Base-by-base conservation (phyloP, 176 grass and related monocot genomes). In the Musa acuminata region DNA sequence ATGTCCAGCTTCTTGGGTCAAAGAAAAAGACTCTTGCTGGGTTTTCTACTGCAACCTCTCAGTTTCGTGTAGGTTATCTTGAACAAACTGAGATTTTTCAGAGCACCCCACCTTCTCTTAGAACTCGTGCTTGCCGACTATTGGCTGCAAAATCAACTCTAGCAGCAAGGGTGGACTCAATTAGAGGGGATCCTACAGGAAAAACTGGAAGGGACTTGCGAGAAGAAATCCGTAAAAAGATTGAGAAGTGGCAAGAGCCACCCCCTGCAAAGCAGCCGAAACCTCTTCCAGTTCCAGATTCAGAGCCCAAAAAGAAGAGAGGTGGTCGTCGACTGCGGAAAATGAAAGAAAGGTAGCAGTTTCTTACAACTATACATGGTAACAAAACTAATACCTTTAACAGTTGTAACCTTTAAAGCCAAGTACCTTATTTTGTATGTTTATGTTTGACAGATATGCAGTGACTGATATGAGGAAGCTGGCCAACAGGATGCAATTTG, bases 41-140 rank as follows among this genome's bases (percentile, higher is more conserved):
- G 82, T 90, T 92, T 83, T 96, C 93, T 26, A 90, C 76, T 52
- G 93, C 85, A 53, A 87, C 87, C 26, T 84, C 90, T 53, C 85
- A 94, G 67, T 88, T 97, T 79, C 60, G 80, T 75, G 85, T 93
- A 48, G 93, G 85, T 24, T 97, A 90, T 79, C 84, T 97, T 71
- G 93, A 97, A 77, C 93, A 90, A 86, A 78, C 93, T 63, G 90
- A 96, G 79, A 78, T 96, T 82, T 96, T 92, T 81, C 87, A 90
- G 69, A 92, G 85, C 72, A 92, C 89, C 11, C 89, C 93, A 66
- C 89, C 89, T 58, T 69, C 85, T 71, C 57, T 92, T 53, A 90
- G 87, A 54, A 85, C 83, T 29, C 83, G 79, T 68, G 89, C 87
- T 74, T 87, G 90, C 24, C 82, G 89, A 51, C 69, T 96, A 23